Evolutionary conservation across 2,329 filamentous ascomycete genomes (phyloP), one percentile per base, ranked within the genome.

Genomic region (Myriosclerotinia scirpicola): DNA sequence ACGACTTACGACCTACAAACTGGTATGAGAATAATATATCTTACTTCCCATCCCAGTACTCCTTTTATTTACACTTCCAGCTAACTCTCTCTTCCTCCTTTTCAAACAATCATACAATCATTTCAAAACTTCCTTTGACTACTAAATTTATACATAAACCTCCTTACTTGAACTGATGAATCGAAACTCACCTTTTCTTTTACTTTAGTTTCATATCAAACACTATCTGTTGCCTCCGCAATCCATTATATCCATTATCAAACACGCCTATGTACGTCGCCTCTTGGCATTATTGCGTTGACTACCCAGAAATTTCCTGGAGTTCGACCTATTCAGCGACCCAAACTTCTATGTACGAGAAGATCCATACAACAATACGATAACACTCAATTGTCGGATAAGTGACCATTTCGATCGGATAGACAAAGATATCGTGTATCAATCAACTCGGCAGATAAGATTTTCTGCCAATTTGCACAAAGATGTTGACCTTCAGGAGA

Each of bases 401-500:
- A 56, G 50, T 40, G 61, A 22, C 56, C 14, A 64, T 12, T 34
- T 64, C n/a, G 38, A 20, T 55, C 26, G 36, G 26, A 44, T 22
- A 34, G 61, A 34, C 22, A 15, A 30, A n/a, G 15, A 17, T 42
- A 63, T 34, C 30, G 56, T 60, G 44, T 38, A 50, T 22, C 44
- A 22, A 38, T 60, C 38, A 15, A 54, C 15, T 52, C 53, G 55
- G 46, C 58, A 54, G 68, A 68, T 50, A 46, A n/a, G 54, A 54
- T 52, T 58, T 36, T 65, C 67, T 70, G 64, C 53, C 67, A 66
- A 67, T 67, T 67, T 5, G 59, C 66, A 38, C 75, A 80, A 60
- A 75, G 67, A 96, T 96, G 92, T 84, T 93, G 77, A 90, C 90
- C 75, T 91, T 91, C 76, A 86, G 88, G 75, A 89, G 90, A 79